Base-by-base conservation (phyloP, 345 rosid genomes). In the Eucalyptus dawsonii region DNA sequence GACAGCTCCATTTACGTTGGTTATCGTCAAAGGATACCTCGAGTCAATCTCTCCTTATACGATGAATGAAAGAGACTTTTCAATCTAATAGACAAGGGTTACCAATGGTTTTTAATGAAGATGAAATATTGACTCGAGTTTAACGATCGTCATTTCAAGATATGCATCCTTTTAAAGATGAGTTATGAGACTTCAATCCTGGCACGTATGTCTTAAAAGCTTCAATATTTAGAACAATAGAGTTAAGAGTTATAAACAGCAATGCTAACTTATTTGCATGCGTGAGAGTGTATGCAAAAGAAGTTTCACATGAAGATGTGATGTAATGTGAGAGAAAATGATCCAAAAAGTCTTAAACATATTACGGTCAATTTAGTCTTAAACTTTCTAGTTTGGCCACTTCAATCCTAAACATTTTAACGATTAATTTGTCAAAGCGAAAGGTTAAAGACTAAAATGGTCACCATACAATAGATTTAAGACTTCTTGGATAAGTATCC, bases 381-480 rank as follows among this genome's bases (percentile, higher is more conserved):
- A 76, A 40, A 37, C 1, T 72, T 72, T 37, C 11, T 5, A 17
- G 19, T 69, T 37, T 2, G 7, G 1, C 27, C 3, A 6, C 11
- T 72, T 72, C 3, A 37, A 17, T 72, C 27, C 4, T 72, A 72
- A 72, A 72, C 11, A 5, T 6, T 5, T 37, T 72, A 6, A 37
- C 1, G 0, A 19, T 12, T 37, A 37, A 37, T 37, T 37, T 4
- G 14, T 11, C 8, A 72, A 72, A 72, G 21, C 11, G 8, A 37
- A 72, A 72, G 4, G 5, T 21, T 40, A 10, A 76, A 2, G 27
- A 40, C 5, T 40, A 40, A 76, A 37, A 37, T 40, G 29, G 24
- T 2, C 1, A 3, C 2, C 2, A 0, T 21, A 40, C 15, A 6
- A 37, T 76, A 19, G 15, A 11, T 37, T 76, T 37, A 76, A 4